phyloP scores from a whole-genome alignment of 306 rosid genomes.

The Inga laurina region DNA sequence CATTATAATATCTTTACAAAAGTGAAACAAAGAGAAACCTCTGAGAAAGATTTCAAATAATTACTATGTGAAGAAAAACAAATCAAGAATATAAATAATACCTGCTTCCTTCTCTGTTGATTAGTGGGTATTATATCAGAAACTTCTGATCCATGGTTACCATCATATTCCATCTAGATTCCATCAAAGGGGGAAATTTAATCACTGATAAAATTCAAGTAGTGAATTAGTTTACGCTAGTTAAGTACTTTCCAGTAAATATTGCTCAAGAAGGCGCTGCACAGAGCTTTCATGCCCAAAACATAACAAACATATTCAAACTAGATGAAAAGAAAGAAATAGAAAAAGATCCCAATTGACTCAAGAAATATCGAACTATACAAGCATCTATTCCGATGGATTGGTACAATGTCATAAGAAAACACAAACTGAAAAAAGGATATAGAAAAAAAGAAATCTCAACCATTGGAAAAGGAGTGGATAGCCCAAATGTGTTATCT shows the following conservation, averaged over 20 bases:
- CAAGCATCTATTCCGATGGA: not conserved
- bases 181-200: not conserved
- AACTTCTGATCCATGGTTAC: constrained; percentile 30
- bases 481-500: constrained; percentile 35
- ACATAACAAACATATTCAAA: not conserved
- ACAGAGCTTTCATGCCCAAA: not conserved
- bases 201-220: constrained; percentile 13
- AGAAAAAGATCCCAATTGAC: constrained; percentile 16
- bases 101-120: constrained; percentile 48
- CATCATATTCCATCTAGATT: constrained; percentile 45
- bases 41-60: not conserved
- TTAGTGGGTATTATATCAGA: constrained; percentile 35
- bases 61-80: not conserved
- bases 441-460: constrained; percentile 21
- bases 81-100: constrained; percentile 9
- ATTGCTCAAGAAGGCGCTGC: not conserved
- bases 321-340: not conserved
- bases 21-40: constrained; percentile 2
- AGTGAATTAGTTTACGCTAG: not conserved
- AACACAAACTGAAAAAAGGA: not conserved
- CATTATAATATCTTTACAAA: not conserved
- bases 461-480: constrained; percentile 33
- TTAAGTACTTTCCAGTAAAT: not conserved
- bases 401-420: constrained; percentile 18
- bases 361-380: constrained; percentile 14